Percentiles rank a stretch among this genome's conserved stretches.
phyloP scores from a whole-genome alignment of 352 stramenopile genomes.

The Phytopythium helicoides region DNA sequence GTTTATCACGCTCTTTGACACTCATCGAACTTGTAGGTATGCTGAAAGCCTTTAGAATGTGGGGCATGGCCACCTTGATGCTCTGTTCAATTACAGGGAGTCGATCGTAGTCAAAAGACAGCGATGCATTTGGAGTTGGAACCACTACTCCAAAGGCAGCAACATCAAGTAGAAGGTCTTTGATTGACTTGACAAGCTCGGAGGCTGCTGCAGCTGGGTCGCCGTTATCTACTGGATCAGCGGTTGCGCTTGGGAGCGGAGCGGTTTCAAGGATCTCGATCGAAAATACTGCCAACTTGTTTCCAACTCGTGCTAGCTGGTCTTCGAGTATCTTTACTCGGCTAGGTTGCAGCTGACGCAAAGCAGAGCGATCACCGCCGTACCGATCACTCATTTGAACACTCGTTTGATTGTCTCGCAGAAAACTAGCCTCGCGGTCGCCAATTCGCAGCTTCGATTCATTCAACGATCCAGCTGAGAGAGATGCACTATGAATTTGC shows the following conservation, averaged over 20 bases:
- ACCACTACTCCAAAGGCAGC: constrained; percentile 34
- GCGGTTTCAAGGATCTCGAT: constrained; percentile 8
- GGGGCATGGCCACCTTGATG: not conserved
- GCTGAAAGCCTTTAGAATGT: constrained; percentile 23
- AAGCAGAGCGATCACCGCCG: constrained; percentile 5
- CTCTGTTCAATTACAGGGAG: constrained; percentile 18
- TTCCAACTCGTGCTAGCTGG: constrained; percentile 14
- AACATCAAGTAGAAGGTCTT: constrained; percentile 29
- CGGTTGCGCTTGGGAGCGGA: not conserved
- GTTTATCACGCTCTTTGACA: constrained; percentile 32
- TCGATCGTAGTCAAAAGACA: constrained; percentile 1
- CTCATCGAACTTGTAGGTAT: constrained; percentile 7
- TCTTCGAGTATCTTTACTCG: constrained; percentile 22
- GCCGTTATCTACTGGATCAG: constrained; percentile 1
- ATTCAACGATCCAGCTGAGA: constrained; percentile 12
- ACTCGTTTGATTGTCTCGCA: constrained; percentile 12
- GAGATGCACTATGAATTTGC: constrained; percentile 22
- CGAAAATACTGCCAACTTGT: constrained; percentile 14
- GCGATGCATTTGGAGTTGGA: constrained; percentile 2
- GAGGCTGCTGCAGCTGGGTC: not conserved
- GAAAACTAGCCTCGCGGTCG: constrained; percentile 17
- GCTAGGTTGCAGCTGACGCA: constrained; percentile 16
- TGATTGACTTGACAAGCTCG: constrained; percentile 17
- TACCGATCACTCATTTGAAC: constrained; percentile 18
- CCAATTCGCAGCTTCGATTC: constrained; percentile 36